Base-by-base conservation (phyloP, 2,329 filamentous ascomycete genomes). In the Cercospora berteroae region DNA sequence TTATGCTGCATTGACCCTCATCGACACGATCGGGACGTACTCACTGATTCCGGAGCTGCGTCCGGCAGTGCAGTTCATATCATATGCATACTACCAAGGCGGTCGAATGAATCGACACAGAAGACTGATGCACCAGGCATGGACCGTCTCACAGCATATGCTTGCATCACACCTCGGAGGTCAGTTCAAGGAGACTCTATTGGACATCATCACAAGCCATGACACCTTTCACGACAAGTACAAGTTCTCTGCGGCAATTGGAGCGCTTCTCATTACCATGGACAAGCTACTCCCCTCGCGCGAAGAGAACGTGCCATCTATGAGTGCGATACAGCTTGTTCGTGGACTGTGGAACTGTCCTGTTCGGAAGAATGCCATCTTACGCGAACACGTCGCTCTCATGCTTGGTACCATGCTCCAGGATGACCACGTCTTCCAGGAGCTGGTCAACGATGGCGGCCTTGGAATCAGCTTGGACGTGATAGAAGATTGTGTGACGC, bases 41-140 rank as follows among this genome's bases (percentile, higher is more conserved):
- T 73, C 74, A 7, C 60, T 70, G 5, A 66, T 78, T 12, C 74
- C 74, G 12, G 60, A 66, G 18, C 60, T 78, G 12, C 66, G 67
- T 8, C 65, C 69, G 1, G 67, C 70, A 16, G 69, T 71, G 3
- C 70, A 72, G 16, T 77, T 77, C 70, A 70, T 77, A 29, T 67
- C 75, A 5, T 73, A 73, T 63, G 66, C 74, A 27, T 77, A 76
- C 68, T 75, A 77, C 60, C 72, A 74, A 64, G 75, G 74, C 42
- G 74, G 69, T 55, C 63, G 76, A 9, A 73, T 73, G 25, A 71
- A 77, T 59, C 71, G 74, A 59, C 72, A 75, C 60, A 73, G 71
- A 64, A 69, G 70, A 29, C 67, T 78, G 8, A 73, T 65, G 8
- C 67, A 71, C 16, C 64, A 69, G 29, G 71, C 74, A 12, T 77